Conservation (phyloP, 129 eudicot species). For the Glebionis coronaria region DNA sequence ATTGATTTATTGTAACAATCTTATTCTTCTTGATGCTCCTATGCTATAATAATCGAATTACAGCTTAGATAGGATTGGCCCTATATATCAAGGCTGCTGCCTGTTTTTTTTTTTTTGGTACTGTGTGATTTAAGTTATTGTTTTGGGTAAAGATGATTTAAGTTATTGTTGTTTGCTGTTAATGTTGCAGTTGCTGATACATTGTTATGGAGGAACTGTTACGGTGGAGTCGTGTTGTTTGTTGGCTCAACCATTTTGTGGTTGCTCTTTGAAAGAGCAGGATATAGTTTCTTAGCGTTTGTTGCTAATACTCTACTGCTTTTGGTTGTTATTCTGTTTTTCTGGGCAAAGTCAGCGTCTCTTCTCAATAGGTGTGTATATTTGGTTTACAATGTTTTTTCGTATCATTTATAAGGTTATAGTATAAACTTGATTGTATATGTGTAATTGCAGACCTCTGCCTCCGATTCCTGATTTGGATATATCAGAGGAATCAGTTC, state of each 20-base stretch:
- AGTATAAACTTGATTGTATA: not conserved
- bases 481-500: slow-evolving; percentile 57
- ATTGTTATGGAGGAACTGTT: slow-evolving; percentile 69
- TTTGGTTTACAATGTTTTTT: not conserved
- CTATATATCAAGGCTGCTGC: no score
- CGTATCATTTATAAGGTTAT: not conserved
- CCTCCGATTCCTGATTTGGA: slow-evolving; percentile 91
- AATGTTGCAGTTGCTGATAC: slow-evolving; percentile 80
- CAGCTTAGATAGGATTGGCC: no score
- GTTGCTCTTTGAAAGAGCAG: slow-evolving; percentile 68
- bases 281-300: slow-evolving; percentile 60
- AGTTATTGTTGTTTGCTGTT: slow-evolving; percentile 4
- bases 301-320: slow-evolving; percentile 60
- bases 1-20: no score
- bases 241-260: slow-evolving; percentile 54
- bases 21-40: no score
- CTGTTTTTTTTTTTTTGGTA: not conserved
- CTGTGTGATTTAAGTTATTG: slow-evolving; percentile 14
- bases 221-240: slow-evolving; percentile 45
- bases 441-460: slow-evolving; percentile 55
- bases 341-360: slow-evolving; percentile 95
- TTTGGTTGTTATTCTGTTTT: slow-evolving; percentile 66
- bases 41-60: no score
- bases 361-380: slow-evolving; percentile 69
- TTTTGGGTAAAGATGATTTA: not conserved